Percentiles rank a stretch among this genome's conserved stretches.
phyloP scores from a whole-genome alignment of 2,329 filamentous ascomycete genomes.

The Hortaea werneckii region DNA sequence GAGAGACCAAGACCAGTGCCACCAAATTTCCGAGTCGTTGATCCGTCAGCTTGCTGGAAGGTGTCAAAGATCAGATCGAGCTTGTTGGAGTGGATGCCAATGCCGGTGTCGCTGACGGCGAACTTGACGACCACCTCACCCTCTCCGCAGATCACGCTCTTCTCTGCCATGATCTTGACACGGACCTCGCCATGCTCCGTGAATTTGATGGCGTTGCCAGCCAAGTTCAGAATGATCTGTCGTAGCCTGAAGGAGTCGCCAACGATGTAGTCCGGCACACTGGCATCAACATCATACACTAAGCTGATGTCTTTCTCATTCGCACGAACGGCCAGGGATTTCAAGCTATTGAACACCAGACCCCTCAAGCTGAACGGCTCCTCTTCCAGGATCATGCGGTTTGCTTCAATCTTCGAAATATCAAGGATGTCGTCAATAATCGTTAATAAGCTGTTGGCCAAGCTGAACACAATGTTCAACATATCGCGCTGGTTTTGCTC shows the following conservation, averaged over 20 bases:
- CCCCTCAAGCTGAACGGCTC: constrained; percentile 91
- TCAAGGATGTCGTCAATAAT: constrained; percentile 79
- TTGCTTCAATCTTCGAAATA: constrained; percentile 75
- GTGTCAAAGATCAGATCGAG: constrained; percentile 96
- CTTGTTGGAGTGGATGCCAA: constrained; percentile 91
- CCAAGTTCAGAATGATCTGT: constrained; percentile 93
- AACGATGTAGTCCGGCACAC: constrained; percentile 87
- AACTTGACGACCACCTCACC: constrained; percentile 93
- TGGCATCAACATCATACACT: constrained; percentile 86
- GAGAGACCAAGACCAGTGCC: constrained; percentile 89
- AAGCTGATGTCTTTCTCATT: constrained; percentile 92
- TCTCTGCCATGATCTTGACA: constrained; percentile 71
- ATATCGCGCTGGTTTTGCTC: constrained; percentile 95
- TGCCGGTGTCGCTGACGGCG: constrained; percentile 89
- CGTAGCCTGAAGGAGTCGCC: constrained; percentile 93
- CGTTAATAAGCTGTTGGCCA: constrained; percentile 89
- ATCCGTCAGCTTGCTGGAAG: constrained; percentile 96
- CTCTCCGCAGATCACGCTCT: constrained; percentile 52
- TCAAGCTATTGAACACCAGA: constrained; percentile 93
- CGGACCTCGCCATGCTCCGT: constrained; percentile 95
- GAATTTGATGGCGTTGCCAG: constrained; percentile 98
- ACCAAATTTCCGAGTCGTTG: constrained; percentile 90
- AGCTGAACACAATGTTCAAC: constrained; percentile 94
- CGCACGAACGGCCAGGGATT: constrained; percentile 92
- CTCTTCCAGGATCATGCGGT: constrained; percentile 96